A percentile compares a stretch with the other conserved stretches of the same genome.
Evolutionary conservation across 768 basidiomycete genomes (phyloP).

Genomic region (Paxillus rubicundulus): DNA sequence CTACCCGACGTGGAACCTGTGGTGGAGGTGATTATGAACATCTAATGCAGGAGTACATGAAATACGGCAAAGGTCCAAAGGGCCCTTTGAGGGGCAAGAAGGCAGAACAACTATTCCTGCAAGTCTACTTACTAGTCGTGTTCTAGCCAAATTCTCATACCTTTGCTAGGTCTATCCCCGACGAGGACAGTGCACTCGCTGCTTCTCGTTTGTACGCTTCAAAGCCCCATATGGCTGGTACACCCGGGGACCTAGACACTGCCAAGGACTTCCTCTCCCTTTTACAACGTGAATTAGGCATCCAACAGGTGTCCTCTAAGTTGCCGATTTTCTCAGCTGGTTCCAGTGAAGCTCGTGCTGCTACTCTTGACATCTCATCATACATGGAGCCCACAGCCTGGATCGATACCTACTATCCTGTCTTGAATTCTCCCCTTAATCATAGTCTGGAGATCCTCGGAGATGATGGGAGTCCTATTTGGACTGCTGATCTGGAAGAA

Average conservation of each 20-base stretch:
- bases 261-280: constrained; percentile 53
- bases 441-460: constrained; percentile 54
- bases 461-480: constrained; percentile 45
- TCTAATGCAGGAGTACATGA: constrained; percentile 19
- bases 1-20: not conserved
- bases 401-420: constrained; percentile 73
- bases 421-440: constrained; percentile 65
- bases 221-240: constrained; percentile 62
- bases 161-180: constrained; percentile 46
- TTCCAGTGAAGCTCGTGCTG: constrained; percentile 48
- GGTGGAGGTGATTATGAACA: constrained; percentile 7
- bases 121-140: constrained; percentile 13
- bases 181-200: constrained; percentile 45
- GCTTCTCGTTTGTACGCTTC: constrained; percentile 53
- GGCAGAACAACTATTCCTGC: constrained; percentile 48
- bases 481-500: constrained; percentile 67
- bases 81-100: constrained; percentile 31
- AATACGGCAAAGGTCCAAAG: constrained; percentile 9
- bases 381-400: constrained; percentile 47
- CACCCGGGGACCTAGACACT: constrained; percentile 51
- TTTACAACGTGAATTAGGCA: constrained; percentile 51
- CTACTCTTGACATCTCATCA: constrained; percentile 47
- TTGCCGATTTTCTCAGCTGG: constrained; percentile 57
- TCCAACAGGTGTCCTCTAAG: constrained; percentile 25
- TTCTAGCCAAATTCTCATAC: not conserved